phyloP scores from a whole-genome alignment of 73 alveolate species.

The Paramecium primaurelia region DNA sequence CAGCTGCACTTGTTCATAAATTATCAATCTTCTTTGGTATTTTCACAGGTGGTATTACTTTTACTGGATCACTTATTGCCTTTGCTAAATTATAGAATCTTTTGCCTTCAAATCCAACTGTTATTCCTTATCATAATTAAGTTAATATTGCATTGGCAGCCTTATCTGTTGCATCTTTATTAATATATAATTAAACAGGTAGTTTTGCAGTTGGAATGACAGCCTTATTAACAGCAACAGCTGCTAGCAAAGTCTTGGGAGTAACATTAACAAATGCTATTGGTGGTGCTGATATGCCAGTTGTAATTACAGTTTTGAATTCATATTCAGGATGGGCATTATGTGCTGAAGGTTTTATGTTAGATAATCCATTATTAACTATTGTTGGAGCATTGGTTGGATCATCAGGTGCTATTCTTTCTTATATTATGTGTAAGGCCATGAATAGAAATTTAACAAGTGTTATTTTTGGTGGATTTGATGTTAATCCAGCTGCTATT shows the following conservation, averaged over 20 bases:
- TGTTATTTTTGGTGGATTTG: conserved; percentile 70
- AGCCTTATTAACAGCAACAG: conserved; percentile 60
- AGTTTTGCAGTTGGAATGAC: conserved; percentile 57
- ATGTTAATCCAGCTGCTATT: conserved; percentile 8
- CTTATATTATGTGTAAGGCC: conserved; percentile 82
- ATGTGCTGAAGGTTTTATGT: conserved; percentile 79
- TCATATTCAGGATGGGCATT: conserved; percentile 82
- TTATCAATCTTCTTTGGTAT: conserved; percentile 45
- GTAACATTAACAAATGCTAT: conserved; percentile 71
- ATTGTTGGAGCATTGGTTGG: conserved; percentile 82
- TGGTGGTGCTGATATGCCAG: conserved; percentile 94
- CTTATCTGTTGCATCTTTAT: not conserved
- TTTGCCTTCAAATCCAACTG: conserved; percentile 5
- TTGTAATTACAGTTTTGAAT: conserved; percentile 78
- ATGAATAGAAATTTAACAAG: conserved; percentile 72
- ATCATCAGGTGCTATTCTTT: conserved; percentile 79
- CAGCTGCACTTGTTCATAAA: not conserved
- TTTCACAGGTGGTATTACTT: conserved; percentile 69
- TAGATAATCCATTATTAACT: conserved; percentile 66
- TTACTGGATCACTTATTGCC: conserved; percentile 74
- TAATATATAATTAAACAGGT: not conserved
- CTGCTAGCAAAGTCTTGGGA: conserved; percentile 65
- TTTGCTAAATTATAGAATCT: conserved; percentile 63
- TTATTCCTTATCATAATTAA: conserved; percentile 8
- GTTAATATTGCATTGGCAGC: not conserved